Percentiles rank a stretch among this genome's conserved stretches.
phyloP scores from a whole-genome alignment of 2,329 filamentous ascomycete genomes.

The Bipolaris sorokiniana region DNA sequence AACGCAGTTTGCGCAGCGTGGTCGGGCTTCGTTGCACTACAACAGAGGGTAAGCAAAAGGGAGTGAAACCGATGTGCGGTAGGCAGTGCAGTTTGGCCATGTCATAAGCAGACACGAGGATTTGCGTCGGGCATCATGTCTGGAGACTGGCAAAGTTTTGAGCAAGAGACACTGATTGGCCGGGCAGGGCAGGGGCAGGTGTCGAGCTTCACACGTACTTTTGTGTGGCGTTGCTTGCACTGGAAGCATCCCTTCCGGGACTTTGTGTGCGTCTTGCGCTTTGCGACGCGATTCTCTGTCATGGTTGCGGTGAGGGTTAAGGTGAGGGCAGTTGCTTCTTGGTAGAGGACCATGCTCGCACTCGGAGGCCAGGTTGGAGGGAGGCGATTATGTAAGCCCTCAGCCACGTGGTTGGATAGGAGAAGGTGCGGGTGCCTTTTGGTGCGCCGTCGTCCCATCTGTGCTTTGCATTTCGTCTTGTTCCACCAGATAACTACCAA shows the following conservation, averaged over 20 bases:
- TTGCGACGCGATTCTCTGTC: slow-evolving; percentile 30
- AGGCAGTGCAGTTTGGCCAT: background rate
- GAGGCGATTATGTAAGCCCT: slow-evolving; percentile 16
- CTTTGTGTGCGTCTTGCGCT: slow-evolving; percentile 43
- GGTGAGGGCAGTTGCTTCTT: slow-evolving; percentile 4
- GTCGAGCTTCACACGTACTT: slow-evolving; percentile 28
- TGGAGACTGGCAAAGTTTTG: slow-evolving; percentile 1
- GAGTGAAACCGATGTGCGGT: background rate
- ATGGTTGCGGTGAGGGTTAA: slow-evolving; percentile 10
- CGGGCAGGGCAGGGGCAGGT: background rate
- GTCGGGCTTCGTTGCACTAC: slow-evolving; percentile 43
- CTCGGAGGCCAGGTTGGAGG: slow-evolving; percentile 1
- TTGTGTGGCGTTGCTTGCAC: slow-evolving; percentile 44
- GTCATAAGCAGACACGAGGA: background rate
- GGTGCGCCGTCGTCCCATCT: too few relatives aligned
- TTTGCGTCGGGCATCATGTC: background rate
- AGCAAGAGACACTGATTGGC: slow-evolving; percentile 14
- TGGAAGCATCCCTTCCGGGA: slow-evolving; percentile 40
- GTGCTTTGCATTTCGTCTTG: background rate
- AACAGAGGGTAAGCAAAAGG: slow-evolving; percentile 5
- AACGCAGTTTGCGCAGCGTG: slow-evolving; percentile 40
- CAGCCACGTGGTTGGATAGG: slow-evolving; percentile 4
- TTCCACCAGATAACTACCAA: background rate
- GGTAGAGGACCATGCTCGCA: slow-evolving; percentile 1
- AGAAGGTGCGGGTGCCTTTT: background rate